These are phyloP conservation scores for Zea luxurians DNA, from an alignment of 176 grass and related monocot genomes.

Conservation along the genomic window DNA sequence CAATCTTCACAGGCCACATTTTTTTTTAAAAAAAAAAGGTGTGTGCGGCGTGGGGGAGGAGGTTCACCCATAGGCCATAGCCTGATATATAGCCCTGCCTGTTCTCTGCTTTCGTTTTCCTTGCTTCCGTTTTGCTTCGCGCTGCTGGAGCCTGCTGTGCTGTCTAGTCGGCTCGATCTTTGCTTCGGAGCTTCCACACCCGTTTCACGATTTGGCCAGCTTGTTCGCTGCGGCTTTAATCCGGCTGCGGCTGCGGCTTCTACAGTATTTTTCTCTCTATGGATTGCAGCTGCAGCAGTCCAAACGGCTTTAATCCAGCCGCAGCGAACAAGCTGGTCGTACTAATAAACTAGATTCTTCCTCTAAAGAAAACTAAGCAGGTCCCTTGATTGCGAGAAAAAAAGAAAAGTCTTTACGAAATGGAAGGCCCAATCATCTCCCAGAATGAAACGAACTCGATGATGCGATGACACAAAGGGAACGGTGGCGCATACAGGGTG, in stretches of 20 bases:
- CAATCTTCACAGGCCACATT: no score
- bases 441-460: background rate
- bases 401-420: background rate
- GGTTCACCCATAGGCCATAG: no score
- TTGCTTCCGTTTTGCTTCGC: background rate
- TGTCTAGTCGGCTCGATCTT: background rate
- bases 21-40: no score
- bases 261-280: no score
- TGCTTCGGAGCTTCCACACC: background rate
- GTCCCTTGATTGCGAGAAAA: background rate
- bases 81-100: background rate
- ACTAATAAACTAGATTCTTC: background rate
- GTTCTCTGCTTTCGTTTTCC: no score
- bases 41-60: no score
- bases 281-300: no score
- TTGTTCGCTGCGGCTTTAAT: no score
- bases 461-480: background rate
- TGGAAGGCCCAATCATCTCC: background rate
- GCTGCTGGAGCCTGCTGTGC: background rate
- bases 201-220: background rate
- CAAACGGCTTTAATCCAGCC: no score
- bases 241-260: no score
- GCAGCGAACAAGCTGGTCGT: no score
- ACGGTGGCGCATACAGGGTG: background rate
- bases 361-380: background rate